Evolutionary conservation across 2,329 filamentous ascomycete species (phyloP), one percentile per base, ranked within the genome.

Genomic region (Pleoardoris graminearum): DNA sequence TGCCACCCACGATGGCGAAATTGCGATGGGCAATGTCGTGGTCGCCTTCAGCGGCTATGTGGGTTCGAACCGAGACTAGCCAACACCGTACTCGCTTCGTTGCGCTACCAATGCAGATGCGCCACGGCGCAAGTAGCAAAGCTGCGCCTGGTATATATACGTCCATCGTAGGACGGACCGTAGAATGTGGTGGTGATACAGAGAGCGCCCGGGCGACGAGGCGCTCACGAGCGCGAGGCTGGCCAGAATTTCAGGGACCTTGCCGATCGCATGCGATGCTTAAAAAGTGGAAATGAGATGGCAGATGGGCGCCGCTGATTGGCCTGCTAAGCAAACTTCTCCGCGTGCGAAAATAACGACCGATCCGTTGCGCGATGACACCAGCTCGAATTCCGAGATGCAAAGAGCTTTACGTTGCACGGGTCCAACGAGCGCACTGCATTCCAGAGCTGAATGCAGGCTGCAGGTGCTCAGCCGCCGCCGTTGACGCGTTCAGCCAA

Each of bases 271-370:
- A 54, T 58, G 58, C 50, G 47, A 51, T 62, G 63, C 60, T 65
- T 68, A 67, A 64, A 68, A 66, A 69, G 66, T 67, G 67, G 68
- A 69, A 71, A 70, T 69, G 54, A 60, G 60, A 42, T 5, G 7
- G 2, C 16, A 4, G 10, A 19, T 27, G 11, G n/a, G 19, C 14
- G 3, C 1, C 8, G 19, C 30, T 65, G 59, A 70, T 70, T 69
- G 62, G 68, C 39, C 55, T 52, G 52, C 48, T 58, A 55, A 58
- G 50, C 43, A 52, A 53, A 43, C 47, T 56, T 55, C 55, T n/a
- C n/a, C n/a, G n/a, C 58, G 56, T 51, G 52, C 35, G 39, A 50
- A 48, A 59, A 59, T 61, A 60, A 65, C 65, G 63, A 66, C 49
- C 29, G 51, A 56, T 50, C 43, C 29, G 43, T 39, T 27, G 48